Evolutionary conservation across 371 early-diverging fungal species (phyloP), one percentile per base, ranked within the genome.

Genomic region (Syncephalastrum monosporum): DNA sequence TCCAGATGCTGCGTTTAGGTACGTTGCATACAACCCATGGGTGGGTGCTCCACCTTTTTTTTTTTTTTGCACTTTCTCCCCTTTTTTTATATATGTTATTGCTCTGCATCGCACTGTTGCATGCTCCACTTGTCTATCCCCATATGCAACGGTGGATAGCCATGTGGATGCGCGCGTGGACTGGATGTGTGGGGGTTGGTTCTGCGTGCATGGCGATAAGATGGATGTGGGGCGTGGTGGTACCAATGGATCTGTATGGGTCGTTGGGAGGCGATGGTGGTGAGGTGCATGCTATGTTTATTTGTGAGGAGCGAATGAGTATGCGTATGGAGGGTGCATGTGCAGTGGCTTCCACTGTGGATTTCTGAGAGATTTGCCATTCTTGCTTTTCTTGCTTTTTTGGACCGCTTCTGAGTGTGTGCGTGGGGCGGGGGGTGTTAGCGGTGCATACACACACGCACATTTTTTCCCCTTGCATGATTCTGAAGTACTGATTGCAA

Each of bases 1-100:
- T 63, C 76, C 83, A 5, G 84, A 83, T 60, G 86, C 84, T 14
- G 82, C 84, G 21, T 86, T 82, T 61, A 71, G 73, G 75, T 74
- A 69, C 50, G 47, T 58, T 58, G 24, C 33, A 10, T 25, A 38
- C 42, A 3, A 33, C 38, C 10, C 38, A 33, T 33, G n/a, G n/a
- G n/a, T 33, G 38, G 38, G 38, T 8, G n/a, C 38, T 5, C 16
- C 33, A 4, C 41, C 23, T 47, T 33, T 53, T 56, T 50, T 17
- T 38, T 63, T 46, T 8, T 58, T 42, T 50, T 50, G 44, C 14
- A 23, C 27, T n/a, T 44, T 52, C 27, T 25, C 33, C 46, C 44
- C n/a, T n/a, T 42, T n/a, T 55, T 45, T 21, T 21, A 21, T 21
- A 21, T 21, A 21, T 21, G 21, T 21, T 0, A 21, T 21, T 21